A percentile compares a stretch with the other conserved stretches of the same genome.
These are phyloP conservation scores for Alternaria alternata DNA, from an alignment of 2,329 filamentous ascomycete genomes.

Conservation along the genomic window DNA sequence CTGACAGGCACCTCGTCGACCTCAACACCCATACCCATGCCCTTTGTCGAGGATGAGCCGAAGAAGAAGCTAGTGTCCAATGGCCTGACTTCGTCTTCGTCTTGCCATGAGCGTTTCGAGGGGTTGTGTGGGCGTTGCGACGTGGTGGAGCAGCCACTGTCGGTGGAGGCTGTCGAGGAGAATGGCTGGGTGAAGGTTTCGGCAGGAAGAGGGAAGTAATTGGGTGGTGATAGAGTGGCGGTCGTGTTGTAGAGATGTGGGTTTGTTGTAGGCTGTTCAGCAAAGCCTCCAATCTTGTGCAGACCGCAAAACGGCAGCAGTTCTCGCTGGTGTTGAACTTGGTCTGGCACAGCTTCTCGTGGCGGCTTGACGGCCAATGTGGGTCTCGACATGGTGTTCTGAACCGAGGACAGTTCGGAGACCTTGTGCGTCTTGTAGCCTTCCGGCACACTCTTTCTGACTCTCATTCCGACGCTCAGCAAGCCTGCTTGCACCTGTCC, in stretches of 20 bases:
- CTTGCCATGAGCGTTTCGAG: constrained; percentile 55
- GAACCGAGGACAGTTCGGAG: constrained; percentile 33
- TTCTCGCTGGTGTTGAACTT: constrained; percentile 60
- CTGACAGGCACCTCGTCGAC: constrained; percentile 47
- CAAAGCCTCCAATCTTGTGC: constrained; percentile 75
- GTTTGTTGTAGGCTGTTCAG: constrained; percentile 62
- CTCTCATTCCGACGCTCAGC: constrained; percentile 91
- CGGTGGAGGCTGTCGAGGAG: constrained; percentile 39
- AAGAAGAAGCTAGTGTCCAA: constrained; percentile 41
- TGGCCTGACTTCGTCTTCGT: constrained; percentile 41
- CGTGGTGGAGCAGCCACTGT: constrained; percentile 38
- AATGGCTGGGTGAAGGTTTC: constrained; percentile 47
- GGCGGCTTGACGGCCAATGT: constrained; percentile 34
- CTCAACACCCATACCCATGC: constrained; percentile 21
- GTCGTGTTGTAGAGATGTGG: constrained; percentile 47
- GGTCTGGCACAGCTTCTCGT: constrained; percentile 31
- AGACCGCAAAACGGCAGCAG: constrained; percentile 83
- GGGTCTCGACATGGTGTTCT: constrained; percentile 34
- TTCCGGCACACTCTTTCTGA: constrained; percentile 91
- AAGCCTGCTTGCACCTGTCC: constrained; percentile 78
- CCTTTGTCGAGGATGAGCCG: constrained; percentile 25
- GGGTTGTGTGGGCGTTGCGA: constrained; percentile 39
- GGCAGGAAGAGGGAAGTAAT: constrained; percentile 42
- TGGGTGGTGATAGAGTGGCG: constrained; percentile 32
- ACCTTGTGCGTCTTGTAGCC: constrained; percentile 82